Conservation (phyloP, 176 grass and related monocot genomes). For the Oryza brachyantha region DNA sequence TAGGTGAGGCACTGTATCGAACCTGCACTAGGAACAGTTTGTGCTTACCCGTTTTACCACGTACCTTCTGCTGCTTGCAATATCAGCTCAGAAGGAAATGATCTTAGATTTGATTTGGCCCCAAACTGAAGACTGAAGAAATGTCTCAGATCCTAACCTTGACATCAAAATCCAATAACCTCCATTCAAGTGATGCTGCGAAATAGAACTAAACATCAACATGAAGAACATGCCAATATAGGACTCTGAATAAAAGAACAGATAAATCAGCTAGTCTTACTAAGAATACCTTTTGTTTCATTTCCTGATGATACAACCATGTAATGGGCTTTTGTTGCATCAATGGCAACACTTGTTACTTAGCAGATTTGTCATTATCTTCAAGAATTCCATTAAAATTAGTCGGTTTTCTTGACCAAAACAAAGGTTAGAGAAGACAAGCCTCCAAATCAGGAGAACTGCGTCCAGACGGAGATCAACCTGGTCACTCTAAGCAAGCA, state of each 20-base stretch:
- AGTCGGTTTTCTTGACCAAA: constrained; percentile 64
- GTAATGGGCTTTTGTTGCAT: constrained; percentile 65
- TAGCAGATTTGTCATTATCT: constrained; percentile 79
- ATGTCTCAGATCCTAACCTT: constrained; percentile 84
- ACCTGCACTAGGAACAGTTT: background rate
- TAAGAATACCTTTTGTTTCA: constrained; percentile 59
- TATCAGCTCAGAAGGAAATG: constrained; percentile 69
- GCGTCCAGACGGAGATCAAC: constrained; percentile 67
- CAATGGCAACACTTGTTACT: constrained; percentile 29
- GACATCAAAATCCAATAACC: constrained; percentile 87
- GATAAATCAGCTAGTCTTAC: constrained; percentile 40
- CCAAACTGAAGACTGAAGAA: constrained; percentile 71
- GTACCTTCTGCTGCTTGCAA: constrained; percentile 54
- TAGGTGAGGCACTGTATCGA: constrained; percentile 20
- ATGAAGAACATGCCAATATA: constrained; percentile 27
- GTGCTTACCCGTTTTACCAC: constrained; percentile 80
- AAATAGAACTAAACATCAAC: constrained; percentile 28
- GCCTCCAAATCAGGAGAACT: constrained; percentile 63
- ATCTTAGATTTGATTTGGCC: constrained; percentile 63
- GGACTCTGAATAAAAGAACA: constrained; percentile 25
- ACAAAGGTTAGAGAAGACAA: constrained; percentile 56
- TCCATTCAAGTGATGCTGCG: constrained; percentile 69
- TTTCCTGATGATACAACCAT: constrained; percentile 48
- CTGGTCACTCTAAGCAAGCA: constrained; percentile 62
- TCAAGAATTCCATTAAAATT: constrained; percentile 79